A percentile compares a stretch with the other conserved stretches of the same genome.
phyloP scores from a whole-genome alignment of 164 flowering plant genomes.

The Berberis vulgaris region DNA sequence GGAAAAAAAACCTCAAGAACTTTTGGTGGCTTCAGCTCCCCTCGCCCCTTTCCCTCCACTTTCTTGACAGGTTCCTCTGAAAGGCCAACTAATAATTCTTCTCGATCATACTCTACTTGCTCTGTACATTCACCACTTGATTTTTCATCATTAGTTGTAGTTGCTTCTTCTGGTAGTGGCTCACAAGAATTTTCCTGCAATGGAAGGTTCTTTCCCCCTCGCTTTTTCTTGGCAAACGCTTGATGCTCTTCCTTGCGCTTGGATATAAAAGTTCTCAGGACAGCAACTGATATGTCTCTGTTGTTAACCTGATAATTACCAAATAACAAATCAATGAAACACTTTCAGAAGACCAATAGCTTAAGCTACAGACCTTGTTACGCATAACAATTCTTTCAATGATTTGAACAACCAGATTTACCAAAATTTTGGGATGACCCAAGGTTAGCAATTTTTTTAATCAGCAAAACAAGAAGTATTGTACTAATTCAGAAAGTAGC shows the following conservation, averaged over 20 bases:
- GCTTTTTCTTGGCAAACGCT: constrained; percentile 41
- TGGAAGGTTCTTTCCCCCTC: constrained; percentile 22
- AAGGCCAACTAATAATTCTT: constrained; percentile 24
- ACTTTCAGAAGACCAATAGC: not conserved
- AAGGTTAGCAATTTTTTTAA: not conserved
- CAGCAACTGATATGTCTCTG: constrained; percentile 93
- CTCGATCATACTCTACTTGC: constrained; percentile 23
- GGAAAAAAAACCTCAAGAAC: constrained; percentile 74
- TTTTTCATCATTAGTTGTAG: constrained; percentile 18
- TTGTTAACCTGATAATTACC: constrained; percentile 64
- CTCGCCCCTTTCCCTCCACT: constrained; percentile 29
- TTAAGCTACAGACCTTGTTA: not conserved
- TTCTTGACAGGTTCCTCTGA: constrained; percentile 27
- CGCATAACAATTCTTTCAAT: not conserved
- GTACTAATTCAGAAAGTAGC: not conserved
- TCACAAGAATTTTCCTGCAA: constrained; percentile 27
- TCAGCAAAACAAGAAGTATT: not conserved
- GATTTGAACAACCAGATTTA: not conserved
- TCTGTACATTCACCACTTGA: constrained; percentile 43
- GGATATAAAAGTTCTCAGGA: constrained; percentile 68
- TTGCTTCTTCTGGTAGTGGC: constrained; percentile 23
- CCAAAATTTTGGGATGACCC: not conserved
- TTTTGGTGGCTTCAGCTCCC: constrained; percentile 61
- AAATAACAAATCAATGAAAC: not conserved
- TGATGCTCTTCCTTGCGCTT: constrained; percentile 78